Conservation (phyloP, 192 early-diverging fungal species). For the Phycomyces blakesleeanus region DNA sequence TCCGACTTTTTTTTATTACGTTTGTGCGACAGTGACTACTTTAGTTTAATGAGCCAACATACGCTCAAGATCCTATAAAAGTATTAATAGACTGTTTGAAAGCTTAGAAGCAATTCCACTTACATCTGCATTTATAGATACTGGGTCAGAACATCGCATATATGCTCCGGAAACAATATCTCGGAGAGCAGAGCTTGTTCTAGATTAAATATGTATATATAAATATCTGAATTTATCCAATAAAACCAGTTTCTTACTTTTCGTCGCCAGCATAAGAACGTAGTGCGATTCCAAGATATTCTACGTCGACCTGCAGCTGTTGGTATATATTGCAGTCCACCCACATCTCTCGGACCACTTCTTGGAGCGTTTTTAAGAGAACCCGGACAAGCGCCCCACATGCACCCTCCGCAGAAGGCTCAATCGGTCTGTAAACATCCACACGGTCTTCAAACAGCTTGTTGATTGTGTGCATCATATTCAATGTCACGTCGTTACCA, state of each 20-base stretch:
- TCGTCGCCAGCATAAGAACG: constrained; percentile 47
- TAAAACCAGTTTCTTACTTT: constrained; percentile 20
- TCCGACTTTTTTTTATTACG: not conserved
- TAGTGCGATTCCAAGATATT: constrained; percentile 46
- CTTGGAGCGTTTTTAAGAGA: constrained; percentile 59
- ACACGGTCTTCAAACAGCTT: constrained; percentile 67
- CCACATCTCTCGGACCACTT: constrained; percentile 50
- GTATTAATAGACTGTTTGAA: not conserved
- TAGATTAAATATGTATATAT: not conserved
- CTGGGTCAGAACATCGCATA: not conserved
- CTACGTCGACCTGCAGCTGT: constrained; percentile 67
- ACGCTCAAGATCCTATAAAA: not conserved
- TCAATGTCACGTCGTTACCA: constrained; percentile 34
- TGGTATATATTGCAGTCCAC: constrained; percentile 51
- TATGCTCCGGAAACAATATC: constrained; percentile 9
- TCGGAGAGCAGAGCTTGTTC: constrained; percentile 3
- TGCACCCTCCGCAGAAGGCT: constrained; percentile 46
- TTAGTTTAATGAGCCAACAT: not conserved
- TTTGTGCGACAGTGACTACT: not conserved
- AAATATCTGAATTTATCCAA: too few relatives aligned
- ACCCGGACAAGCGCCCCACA: constrained; percentile 54
- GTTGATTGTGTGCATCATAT: constrained; percentile 59
- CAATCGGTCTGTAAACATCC: constrained; percentile 58
- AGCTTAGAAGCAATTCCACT: not conserved
- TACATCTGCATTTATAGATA: constrained; percentile 2